Base-by-base conservation (phyloP, 257 asterid genomes). In the Penstemon eatonii region DNA sequence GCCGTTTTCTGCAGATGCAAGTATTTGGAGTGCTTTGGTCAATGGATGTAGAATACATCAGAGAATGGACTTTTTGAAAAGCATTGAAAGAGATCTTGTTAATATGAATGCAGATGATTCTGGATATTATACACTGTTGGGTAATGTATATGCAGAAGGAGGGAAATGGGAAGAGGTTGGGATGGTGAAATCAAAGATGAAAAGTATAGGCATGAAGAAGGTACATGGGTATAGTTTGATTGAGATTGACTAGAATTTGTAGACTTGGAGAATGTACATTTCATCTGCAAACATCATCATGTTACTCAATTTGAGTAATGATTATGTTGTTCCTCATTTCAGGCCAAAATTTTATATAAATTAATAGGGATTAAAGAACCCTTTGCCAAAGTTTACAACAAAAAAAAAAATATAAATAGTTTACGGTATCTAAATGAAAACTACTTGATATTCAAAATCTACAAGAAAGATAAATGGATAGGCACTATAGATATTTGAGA, bases 41-140 rank as follows among this genome's bases (percentile, higher is more conserved):
- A 90, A 86, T 73, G 98, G 98, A 53, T 92, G 97, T 67, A 78
- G 94, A 76, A 88, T 92, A 59, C 93, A 92, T 78, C 79, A 75
- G 39, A 81, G 97, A 65, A 75, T 88, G 84, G 98, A 93, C 75
- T 73, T 93, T 44, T 61, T 92, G 56, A 74, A 77, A 50, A 80
- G 78, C 68, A 61, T 90, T 65, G 78, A 70, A 53, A 68, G 65
- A 68, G 82, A 80, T 11, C 79, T 90, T 60, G 58, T 65, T 38
- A 71, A 80, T 39, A 47, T 85, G 77, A 61, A 80, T 58, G 80
- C 88, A 37, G 83, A 77, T 68, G 98, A 92, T 77, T 82, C 87
- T 0, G 98, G 97, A n/a, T 89, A 79, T 75, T 85, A 85, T 45
- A 84, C 82, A 10, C 77, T 88, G 45, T 51, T 92, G 76, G 79